Conservation (phyloP, 1,139 yeast species). For the Hansenula sp. region DNA sequence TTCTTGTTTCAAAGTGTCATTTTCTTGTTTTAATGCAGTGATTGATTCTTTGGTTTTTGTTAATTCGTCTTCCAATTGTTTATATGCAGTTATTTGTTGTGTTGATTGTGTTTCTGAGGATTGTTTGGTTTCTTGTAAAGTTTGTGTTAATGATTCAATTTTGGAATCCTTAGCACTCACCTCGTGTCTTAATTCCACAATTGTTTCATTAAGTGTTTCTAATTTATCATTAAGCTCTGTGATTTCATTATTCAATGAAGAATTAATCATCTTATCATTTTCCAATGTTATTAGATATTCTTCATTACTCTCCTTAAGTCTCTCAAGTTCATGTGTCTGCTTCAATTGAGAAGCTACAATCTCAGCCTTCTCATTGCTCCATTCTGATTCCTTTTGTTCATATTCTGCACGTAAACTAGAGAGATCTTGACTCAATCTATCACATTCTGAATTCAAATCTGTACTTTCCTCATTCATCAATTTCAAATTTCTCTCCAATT, state of each 20-base stretch:
- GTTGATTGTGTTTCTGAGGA: slow-evolving; percentile 12
- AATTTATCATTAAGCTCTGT: slow-evolving; percentile 23
- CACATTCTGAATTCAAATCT: slow-evolving; percentile 64
- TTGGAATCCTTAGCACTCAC: not conserved
- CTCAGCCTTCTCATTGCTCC: slow-evolving; percentile 39
- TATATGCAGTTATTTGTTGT: not conserved
- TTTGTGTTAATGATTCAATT: not conserved
- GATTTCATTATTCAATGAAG: slow-evolving; percentile 33
- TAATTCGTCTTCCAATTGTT: slow-evolving; percentile 15
- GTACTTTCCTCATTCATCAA: slow-evolving; percentile 49
- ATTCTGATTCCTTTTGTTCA: slow-evolving; percentile 36
- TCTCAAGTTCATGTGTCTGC: slow-evolving; percentile 20
- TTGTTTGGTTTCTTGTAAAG: slow-evolving; percentile 11
- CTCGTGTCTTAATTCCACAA: not conserved
- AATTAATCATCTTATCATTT: slow-evolving; percentile 43
- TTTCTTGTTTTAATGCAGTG: slow-evolving; percentile 10
- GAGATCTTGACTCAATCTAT: slow-evolving; percentile 49
- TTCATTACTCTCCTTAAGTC: slow-evolving; percentile 38
- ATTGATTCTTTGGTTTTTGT: slow-evolving; percentile 16
- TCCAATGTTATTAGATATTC: slow-evolving; percentile 44
- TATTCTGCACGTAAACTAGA: slow-evolving; percentile 41
- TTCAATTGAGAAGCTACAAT: slow-evolving; percentile 22
- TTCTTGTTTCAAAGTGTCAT: slow-evolving; percentile 8
- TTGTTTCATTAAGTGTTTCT: slow-evolving; percentile 15
- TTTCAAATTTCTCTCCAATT: slow-evolving; percentile 27